These are phyloP conservation scores for Apophysomyces trapeziformis DNA, from an alignment of 371 early-diverging fungal species.

Conservation along the genomic window DNA sequence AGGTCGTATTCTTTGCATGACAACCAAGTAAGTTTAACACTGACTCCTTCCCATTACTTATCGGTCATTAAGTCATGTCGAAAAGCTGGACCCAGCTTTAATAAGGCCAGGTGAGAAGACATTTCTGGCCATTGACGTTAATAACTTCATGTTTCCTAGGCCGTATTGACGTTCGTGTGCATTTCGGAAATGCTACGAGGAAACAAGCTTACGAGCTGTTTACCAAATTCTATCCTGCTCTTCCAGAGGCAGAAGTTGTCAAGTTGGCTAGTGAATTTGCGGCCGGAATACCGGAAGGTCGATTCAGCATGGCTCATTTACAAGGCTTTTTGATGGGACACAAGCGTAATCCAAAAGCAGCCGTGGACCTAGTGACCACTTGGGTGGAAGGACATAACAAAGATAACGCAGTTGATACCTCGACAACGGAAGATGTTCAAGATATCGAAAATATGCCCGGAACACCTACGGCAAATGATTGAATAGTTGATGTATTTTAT, in stretches of 20 bases:
- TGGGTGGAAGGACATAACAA: constrained; percentile 18
- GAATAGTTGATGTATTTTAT: too few relatives aligned
- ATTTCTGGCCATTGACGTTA: background rate
- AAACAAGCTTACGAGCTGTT: constrained; percentile 71
- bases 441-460: background rate
- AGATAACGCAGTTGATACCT: background rate
- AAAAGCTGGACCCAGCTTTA: constrained; percentile 93
- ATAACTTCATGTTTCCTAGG: constrained; percentile 34
- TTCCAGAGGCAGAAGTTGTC: constrained; percentile 22
- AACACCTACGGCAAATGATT: background rate
- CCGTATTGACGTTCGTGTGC: constrained; percentile 89
- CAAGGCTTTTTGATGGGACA: constrained; percentile 63
- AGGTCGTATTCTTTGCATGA: constrained; percentile 81
- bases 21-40: constrained; percentile 67
- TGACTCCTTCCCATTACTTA: background rate
- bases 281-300: constrained; percentile 51
- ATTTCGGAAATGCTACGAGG: constrained; percentile 80
- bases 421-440: background rate
- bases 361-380: constrained; percentile 10
- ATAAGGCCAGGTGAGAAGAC: constrained; percentile 81
- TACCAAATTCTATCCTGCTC: constrained; percentile 47
- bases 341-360: constrained; percentile 18
- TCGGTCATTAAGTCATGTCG: constrained; percentile 75
- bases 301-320: constrained; percentile 77
- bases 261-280: constrained; percentile 53